Base-by-base conservation (phyloP, 768 basidiomycete genomes). In the Amanita subjunquillea region DNA sequence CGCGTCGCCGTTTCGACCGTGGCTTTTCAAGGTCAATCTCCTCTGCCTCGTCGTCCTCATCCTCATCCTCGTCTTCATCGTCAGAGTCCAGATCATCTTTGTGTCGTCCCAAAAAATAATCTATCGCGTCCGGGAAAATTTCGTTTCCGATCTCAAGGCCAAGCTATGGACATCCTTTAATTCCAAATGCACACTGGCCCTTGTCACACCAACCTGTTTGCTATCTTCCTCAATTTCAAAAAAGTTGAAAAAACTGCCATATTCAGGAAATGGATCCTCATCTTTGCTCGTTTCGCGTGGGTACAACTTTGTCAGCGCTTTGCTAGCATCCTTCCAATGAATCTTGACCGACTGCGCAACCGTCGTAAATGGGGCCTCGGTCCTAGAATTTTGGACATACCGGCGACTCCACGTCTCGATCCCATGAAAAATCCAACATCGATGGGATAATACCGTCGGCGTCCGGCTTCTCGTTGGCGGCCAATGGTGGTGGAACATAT, bases 11-110 rank as follows among this genome's bases (percentile, higher is more conserved):
- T 70, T 91, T 91, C 50, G 80, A 62, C 56, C 79, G 75, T 40
- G 89, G 90, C 67, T 87, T 85, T 66, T 92, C 90, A 53, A 92
- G 70, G 68, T 92, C 90, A 68, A 92, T 92, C 65, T 91, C 90
- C 41, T 83, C 87, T 42, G 79, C 87, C 22, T 88, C 86, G 30
- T 85, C 83, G 3, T 87, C 85, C 6, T 84, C 82, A 10, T 85
- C 82, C 6, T 79, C 78, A 6, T 79, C 76, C 4, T 38, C 39
- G 29, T 78, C 77, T 41, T 83, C 81, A 12, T 83, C 83, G 32
- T 85, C 83, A 38, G 76, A 78, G 63, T 86, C 83, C 39, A 75
- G 55, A 20, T 83, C 80, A 17, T 80, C 81, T 5, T 72, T 77
- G 6, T 76, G 76, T 17, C 72, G 71, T 27, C 88, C 89, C 47